Base-by-base conservation (phyloP, 2,329 filamentous ascomycete genomes). In the Fusarium austroafricanum region DNA sequence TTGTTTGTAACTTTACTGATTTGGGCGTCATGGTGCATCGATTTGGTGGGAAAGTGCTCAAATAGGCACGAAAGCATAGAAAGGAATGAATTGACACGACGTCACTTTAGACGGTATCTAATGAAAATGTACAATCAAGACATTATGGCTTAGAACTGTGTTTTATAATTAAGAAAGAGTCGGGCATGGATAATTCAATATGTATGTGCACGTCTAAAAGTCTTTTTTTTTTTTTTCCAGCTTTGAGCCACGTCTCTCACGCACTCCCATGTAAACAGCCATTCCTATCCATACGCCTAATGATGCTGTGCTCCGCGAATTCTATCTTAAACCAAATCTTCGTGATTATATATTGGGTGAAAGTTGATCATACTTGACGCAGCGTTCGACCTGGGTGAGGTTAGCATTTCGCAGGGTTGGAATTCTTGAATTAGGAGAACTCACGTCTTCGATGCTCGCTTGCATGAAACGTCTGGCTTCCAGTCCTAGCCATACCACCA, bases 401-500 rank as follows among this genome's bases (percentile, higher is more conserved):
- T 61, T 65, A 44, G 65, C n/a, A 64, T 39, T 3, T 11, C 18
- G 12, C 14, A 5, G 9, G 10, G 28, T 9, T 14, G 12, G 6
- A 31, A 17, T 14, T 38, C 10, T 17, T 14, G 2, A 23, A 20
- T 6, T 17, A 17, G 35, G 5, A 28, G 14, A 8, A 85, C 89
- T 84, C 78, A 94, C 92, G 79, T 94, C 94, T 76, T 97, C 93
- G 54, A 96, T 88, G 67, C 93, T 97, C 43, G 93, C 93, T 80
- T 97, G 93, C 80, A 97, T 86, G 79, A 97, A 96, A 71, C 91
- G 90, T 65, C 95, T 87, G 47, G 94, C 92, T 81, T 98, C 95
- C 12, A 98, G 83, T 2, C 95, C 94, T 61, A 92, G 88, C 95
- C 95, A 98, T 7, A 97, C 90, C 73, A 93, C 89, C 71, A 97